phyloP scores from a whole-genome alignment of 176 grass and related monocot species.

The Coix lacrymajobi region DNA sequence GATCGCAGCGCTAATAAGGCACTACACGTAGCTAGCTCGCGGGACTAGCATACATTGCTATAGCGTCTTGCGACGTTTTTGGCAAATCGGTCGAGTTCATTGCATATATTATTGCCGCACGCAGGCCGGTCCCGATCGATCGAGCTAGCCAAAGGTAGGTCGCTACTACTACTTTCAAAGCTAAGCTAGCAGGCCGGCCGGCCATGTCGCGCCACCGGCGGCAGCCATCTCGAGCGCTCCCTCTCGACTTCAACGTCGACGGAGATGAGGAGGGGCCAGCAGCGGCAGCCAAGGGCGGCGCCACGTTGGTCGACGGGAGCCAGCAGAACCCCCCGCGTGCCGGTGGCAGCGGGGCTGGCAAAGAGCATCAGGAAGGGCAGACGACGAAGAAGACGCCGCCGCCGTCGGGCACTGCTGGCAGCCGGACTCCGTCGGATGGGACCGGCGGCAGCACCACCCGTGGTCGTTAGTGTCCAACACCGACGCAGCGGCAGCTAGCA shows the following conservation, averaged over 20 bases:
- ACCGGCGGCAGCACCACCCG: not conserved
- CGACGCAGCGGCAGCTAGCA: not conserved
- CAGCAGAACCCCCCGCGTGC: not conserved
- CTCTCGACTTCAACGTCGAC: conserved; percentile 26
- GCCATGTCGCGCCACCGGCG: conserved; percentile 48
- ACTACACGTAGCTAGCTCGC: too few species aligned
- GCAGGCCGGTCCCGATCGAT: too few species aligned
- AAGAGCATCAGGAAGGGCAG: conserved; percentile 8
- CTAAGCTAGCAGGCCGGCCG: not conserved
- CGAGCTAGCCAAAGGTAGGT: too few species aligned
- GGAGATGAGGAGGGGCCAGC: not conserved
- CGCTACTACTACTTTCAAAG: too few species aligned
- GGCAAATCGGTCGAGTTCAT: too few species aligned
- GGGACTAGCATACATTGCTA: too few species aligned
- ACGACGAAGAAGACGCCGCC: conserved; percentile 18
- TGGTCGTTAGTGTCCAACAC: not conserved
- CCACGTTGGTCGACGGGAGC: not conserved
- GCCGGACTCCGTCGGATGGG: not conserved
- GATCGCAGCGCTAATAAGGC: too few species aligned
- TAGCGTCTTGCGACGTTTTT: too few species aligned
- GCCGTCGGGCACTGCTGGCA: not conserved
- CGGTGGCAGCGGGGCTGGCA: not conserved
- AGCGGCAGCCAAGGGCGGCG: not conserved
- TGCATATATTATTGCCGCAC: too few species aligned
- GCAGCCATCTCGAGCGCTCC: conserved; percentile 39